Percentiles rank a stretch among this genome's conserved stretches.
Evolutionary conservation across 345 rosid species (phyloP).

Genomic region (Psidium friedrichsthalianum): DNA sequence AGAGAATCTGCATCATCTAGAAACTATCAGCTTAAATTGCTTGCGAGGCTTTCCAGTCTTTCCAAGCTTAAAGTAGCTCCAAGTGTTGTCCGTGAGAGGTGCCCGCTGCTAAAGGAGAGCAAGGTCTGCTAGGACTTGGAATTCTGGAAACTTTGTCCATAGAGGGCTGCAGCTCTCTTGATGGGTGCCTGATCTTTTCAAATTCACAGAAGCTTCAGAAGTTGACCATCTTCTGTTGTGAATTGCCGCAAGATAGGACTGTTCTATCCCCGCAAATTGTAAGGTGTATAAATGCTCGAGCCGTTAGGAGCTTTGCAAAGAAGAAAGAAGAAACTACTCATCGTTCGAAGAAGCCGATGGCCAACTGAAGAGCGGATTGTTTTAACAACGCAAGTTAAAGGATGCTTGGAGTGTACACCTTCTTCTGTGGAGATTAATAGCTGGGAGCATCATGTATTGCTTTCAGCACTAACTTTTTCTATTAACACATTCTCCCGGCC

Average conservation of each 20-base stretch:
- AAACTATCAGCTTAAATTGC: background rate
- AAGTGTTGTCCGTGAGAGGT: background rate
- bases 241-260: background rate
- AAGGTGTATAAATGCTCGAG: background rate
- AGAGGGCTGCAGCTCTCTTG: background rate
- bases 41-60: background rate
- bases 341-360: background rate
- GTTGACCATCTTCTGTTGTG: background rate
- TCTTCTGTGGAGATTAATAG: background rate
- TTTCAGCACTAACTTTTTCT: background rate
- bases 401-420: background rate
- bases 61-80: background rate
- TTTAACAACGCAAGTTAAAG: background rate
- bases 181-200: background rate
- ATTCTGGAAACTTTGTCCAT: background rate
- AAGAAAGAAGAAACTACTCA: background rate
- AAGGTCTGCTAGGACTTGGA: background rate
- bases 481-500: no score
- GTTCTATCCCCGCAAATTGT: background rate
- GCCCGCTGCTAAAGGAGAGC: background rate
- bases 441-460: background rate
- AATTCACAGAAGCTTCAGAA: background rate
- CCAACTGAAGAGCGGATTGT: background rate
- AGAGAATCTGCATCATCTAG: background rate
- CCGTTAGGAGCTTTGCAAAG: background rate